Percentiles rank a stretch among this genome's conserved stretches.
Conservation (phyloP, 371 early-diverging fungal species). For the Lichtheimia hyalospora region DNA sequence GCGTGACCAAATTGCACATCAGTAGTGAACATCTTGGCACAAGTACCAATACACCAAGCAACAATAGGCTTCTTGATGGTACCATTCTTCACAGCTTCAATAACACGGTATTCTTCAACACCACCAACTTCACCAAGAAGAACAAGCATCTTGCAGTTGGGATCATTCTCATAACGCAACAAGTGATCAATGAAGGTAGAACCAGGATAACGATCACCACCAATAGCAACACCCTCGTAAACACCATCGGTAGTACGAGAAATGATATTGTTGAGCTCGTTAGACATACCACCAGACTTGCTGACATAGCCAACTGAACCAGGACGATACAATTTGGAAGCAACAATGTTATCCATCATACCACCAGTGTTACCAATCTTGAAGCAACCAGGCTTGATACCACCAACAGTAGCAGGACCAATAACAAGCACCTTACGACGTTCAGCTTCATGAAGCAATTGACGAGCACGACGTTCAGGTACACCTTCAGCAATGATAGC, state of each 20-base stretch:
- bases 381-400: constrained; percentile 98
- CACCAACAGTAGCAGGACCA: constrained; percentile 98
- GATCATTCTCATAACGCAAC: constrained; percentile 91
- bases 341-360: constrained; percentile 99
- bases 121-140: constrained; percentile 98
- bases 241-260: constrained; percentile 96
- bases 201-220: constrained; percentile 98
- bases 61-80: constrained; percentile 95
- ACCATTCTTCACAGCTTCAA: constrained; percentile 87
- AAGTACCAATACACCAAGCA: constrained; percentile 99
- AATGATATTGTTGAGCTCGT: constrained; percentile 98
- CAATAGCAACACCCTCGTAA: constrained; percentile 98
- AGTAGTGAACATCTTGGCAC: constrained; percentile 97
- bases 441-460: constrained; percentile 84
- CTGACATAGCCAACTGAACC: constrained; percentile 97
- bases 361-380: constrained; percentile 99
- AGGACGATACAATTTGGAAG: constrained; percentile 93
- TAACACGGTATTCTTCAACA: constrained; percentile 94
- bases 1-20: constrained; percentile 99
- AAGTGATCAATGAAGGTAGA: constrained; percentile 98
- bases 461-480: constrained; percentile 94
- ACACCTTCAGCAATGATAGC: constrained; percentile 99
- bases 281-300: constrained; percentile 99
- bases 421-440: constrained; percentile 85
- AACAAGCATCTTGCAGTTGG: constrained; percentile 91